A percentile compares a stretch with the other conserved stretches of the same genome.
Evolutionary conservation across 1,139 yeast genomes (phyloP).

Genomic region (Candida tropicalis): DNA sequence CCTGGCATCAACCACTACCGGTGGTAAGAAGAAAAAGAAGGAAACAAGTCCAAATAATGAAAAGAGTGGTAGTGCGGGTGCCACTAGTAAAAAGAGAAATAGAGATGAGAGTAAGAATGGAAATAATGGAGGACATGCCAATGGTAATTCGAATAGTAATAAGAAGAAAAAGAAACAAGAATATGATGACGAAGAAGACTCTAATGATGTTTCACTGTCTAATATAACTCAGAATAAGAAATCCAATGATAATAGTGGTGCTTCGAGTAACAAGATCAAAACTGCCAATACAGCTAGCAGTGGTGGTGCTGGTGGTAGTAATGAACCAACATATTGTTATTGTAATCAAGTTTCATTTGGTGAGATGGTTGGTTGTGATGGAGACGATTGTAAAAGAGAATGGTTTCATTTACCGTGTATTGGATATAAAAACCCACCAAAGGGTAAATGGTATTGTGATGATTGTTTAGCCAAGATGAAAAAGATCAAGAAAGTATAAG

Average conservation of each 20-base stretch:
- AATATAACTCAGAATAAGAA: constrained; percentile 5
- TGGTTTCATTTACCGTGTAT: constrained; percentile 99
- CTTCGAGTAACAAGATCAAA: neutral
- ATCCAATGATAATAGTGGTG: constrained; percentile 3
- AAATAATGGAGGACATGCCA: neutral
- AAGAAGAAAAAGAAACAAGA: constrained; percentile 2
- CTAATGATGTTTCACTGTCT: constrained; percentile 1
- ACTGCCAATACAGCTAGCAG: constrained; percentile 3
- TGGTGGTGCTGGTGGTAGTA: constrained; percentile 18
- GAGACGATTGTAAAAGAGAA: constrained; percentile 87
- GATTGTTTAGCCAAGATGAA: constrained; percentile 64
- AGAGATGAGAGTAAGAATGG: constrained; percentile 5
- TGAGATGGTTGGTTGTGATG: constrained; percentile 99
- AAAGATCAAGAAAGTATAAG: constrained; percentile 23
- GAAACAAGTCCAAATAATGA: constrained; percentile 5
- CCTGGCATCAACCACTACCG: constrained; percentile 12
- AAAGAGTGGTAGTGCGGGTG: neutral
- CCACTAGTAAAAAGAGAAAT: constrained; percentile 7
- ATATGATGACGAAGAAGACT: constrained; percentile 5
- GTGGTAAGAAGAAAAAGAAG: constrained; percentile 28
- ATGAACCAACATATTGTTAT: constrained; percentile 89
- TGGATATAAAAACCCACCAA: constrained; percentile 86
- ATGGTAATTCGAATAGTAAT: neutral
- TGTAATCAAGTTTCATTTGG: constrained; percentile 97
- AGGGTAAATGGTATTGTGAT: constrained; percentile 97